Base-by-base conservation (phyloP, 257 asterid genomes). In the Solanum paucissectum region DNA sequence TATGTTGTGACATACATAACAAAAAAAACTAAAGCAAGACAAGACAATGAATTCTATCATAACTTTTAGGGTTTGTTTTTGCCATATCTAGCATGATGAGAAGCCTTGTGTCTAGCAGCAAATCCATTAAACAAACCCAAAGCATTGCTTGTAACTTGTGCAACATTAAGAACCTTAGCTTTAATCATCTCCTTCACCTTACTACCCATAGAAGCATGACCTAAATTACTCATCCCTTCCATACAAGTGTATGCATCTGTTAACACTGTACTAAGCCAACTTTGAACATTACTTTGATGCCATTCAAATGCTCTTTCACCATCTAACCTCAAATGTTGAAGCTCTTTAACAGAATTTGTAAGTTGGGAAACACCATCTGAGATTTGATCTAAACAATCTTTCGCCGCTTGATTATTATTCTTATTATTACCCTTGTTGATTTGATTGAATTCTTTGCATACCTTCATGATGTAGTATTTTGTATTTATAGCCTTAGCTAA, bases 371-470 rank as follows among this genome's bases (percentile, higher is more conserved):
- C 95, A 3, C 98, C 94, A 37, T 94, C 95, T 6, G 90, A 87
- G 84, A 95, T 95, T 72, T 95, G 98, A 12, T 89, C 91, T 36
- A 95, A 88, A 72, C 96, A 95, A n/a, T 95, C 95, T 9, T 73
- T 87, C 33, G 92, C 89, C 0, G 81, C 93, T 27, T 33, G 89
- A 86, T 89, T 89, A 3, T 92, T 90, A 2, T 92, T 93, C 27
- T 27, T 87, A 20, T 27, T 87, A 20, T 91, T 66, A 5, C 33
- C 90, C 88, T 90, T 92, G 8, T 90, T 92, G 8, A 16, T 87
- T 33, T 16, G 85, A 74, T 88, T 87, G 74, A 93, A 87, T n/a
- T 88, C 91, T 83, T 87, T 86, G 4, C 93, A 94, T 87, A 93
- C 94, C 62, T 86, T 83, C 33, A 88, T 90, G 42, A 94, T 89